These are phyloP conservation scores for Thermothelomyces thermophilus DNA, from an alignment of 2,329 filamentous ascomycete species.

Conservation along the genomic window DNA sequence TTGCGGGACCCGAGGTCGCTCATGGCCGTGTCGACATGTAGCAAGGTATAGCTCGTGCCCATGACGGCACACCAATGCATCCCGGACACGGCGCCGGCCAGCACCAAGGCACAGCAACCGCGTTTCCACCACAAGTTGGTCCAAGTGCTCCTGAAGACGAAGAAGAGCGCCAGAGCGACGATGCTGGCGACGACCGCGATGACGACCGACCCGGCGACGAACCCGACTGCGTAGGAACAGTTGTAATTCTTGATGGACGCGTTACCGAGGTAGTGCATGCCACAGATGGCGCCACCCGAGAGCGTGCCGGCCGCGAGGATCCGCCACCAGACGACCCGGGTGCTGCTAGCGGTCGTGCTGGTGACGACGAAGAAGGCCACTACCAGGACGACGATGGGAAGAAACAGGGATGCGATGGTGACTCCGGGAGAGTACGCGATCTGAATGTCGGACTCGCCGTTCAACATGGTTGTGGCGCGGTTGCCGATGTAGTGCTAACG, in stretches of 20 bases:
- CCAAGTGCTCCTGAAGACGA: conserved; percentile 69
- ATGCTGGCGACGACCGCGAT: conserved; percentile 69
- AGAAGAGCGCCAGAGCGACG: conserved; percentile 67
- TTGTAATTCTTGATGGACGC: conserved; percentile 72
- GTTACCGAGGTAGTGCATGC: conserved; percentile 87
- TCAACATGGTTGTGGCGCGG: conserved; percentile 63
- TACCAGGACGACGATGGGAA: conserved; percentile 69
- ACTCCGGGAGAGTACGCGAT: conserved; percentile 67
- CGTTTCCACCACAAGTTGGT: conserved; percentile 74
- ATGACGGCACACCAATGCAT: conserved; percentile 82
- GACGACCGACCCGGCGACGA: conserved; percentile 60
- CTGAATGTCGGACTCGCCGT: conserved; percentile 57
- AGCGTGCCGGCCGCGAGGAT: conserved; percentile 59
- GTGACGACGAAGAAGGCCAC: conserved; percentile 66
- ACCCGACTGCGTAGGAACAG: conserved; percentile 52
- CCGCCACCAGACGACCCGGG: conserved; percentile 47
- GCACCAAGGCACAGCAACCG: conserved; percentile 55
- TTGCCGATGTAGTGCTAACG: conserved; percentile 84
- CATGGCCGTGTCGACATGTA: conserved; percentile 35
- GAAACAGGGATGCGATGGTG: conserved; percentile 71
- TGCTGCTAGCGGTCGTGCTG: conserved; percentile 39
- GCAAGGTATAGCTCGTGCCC: conserved; percentile 61
- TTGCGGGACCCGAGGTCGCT: conserved; percentile 47
- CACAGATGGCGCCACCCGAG: conserved; percentile 68
- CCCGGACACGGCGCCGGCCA: conserved; percentile 69